These are phyloP conservation scores for Neolentinus lepideus DNA, from an alignment of 1,284 basidiomycete species.

Conservation along the genomic window DNA sequence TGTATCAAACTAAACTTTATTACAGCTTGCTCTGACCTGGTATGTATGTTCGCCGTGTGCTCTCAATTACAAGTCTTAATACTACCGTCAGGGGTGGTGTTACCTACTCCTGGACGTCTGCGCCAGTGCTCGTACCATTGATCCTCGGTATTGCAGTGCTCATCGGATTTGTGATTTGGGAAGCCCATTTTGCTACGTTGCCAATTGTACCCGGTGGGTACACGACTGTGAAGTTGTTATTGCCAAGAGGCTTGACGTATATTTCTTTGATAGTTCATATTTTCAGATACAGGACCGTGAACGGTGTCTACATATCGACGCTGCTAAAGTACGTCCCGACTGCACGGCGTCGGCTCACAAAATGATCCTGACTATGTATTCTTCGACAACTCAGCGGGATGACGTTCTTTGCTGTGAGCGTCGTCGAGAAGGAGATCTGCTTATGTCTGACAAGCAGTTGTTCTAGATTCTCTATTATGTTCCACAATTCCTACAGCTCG, in stretches of 20 bases:
- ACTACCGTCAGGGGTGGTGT: conserved; percentile 27
- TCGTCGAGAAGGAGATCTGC: not conserved
- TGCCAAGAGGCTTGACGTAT: not conserved
- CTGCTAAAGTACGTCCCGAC: conserved; percentile 24
- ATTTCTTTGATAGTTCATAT: conserved; percentile 21
- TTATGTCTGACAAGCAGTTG: conserved; percentile 9
- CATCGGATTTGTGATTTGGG: conserved; percentile 33
- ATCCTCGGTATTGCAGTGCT: conserved; percentile 28
- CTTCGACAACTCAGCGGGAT: conserved; percentile 3
- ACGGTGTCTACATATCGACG: conserved; percentile 28
- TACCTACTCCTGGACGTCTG: conserved; percentile 28
- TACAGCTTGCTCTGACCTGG: conserved; percentile 4
- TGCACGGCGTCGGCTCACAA: not conserved
- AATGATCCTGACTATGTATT: not conserved
- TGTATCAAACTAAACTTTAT: not conserved
- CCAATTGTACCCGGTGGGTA: conserved; percentile 26
- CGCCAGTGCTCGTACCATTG: conserved; percentile 31
- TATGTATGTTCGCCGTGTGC: not conserved
- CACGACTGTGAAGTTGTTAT: not conserved
- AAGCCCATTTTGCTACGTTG: conserved; percentile 31
- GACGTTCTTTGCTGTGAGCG: conserved; percentile 3
- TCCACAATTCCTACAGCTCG: conserved; percentile 41
- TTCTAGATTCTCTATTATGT: conserved; percentile 23
- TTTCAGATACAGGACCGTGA: conserved; percentile 31
- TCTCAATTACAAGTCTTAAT: not conserved